Percentiles rank a stretch among this genome's conserved stretches.
phyloP scores from a whole-genome alignment of 352 stramenopile species.

The Blastocystis hominis region DNA sequence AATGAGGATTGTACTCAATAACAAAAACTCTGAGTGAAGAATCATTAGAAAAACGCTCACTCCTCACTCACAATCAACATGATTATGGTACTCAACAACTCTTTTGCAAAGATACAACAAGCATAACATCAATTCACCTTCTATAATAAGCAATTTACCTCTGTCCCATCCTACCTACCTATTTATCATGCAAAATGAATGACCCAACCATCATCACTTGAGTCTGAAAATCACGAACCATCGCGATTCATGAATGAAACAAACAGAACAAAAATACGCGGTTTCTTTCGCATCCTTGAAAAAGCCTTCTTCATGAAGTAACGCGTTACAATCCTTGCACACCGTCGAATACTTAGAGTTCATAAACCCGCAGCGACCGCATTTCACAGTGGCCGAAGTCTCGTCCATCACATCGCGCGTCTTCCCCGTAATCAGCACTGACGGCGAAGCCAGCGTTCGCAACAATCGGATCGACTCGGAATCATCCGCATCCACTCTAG shows the following conservation, averaged over 20 bases:
- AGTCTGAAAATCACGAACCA: too few relatives aligned
- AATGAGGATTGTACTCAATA: too few relatives aligned
- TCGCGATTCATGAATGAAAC: neutral
- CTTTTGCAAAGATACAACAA: too few relatives aligned
- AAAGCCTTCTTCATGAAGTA: neutral
- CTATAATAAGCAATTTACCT: too few relatives aligned
- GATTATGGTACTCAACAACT: too few relatives aligned
- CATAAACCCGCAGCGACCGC: conserved; percentile 6
- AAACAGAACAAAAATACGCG: neutral
- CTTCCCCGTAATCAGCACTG: neutral
- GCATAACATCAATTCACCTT: too few relatives aligned
- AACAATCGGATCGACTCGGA: neutral
- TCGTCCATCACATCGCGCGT: neutral
- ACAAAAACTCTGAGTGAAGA: too few relatives aligned
- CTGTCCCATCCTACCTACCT: too few relatives aligned
- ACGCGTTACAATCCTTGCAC: conserved; percentile 38
- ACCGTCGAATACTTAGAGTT: conserved; percentile 25
- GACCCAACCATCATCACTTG: too few relatives aligned
- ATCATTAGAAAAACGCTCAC: too few relatives aligned
- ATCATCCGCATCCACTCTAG: neutral
- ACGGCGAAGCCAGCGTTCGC: neutral
- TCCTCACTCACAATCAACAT: too few relatives aligned
- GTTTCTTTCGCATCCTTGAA: neutral
- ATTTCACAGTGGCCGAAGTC: neutral
- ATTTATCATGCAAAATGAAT: too few relatives aligned